Conservation (phyloP, 2,329 filamentous ascomycete genomes). For the Monosporascus sp. region DNA sequence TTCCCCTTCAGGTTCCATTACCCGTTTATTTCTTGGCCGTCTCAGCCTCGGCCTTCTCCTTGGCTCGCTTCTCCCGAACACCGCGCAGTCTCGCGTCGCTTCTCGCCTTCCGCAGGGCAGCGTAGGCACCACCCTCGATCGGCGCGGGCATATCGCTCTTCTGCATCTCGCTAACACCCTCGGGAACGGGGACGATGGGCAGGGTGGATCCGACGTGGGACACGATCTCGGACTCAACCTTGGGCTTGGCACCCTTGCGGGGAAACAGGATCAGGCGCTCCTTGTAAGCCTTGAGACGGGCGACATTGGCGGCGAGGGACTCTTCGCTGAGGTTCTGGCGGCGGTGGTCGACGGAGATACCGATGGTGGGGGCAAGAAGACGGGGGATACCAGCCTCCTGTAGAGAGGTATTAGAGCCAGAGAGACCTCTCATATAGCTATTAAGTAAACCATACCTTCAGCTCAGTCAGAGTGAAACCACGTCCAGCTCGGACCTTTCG, state of each 20-base stretch:
- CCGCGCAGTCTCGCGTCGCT: constrained; percentile 77
- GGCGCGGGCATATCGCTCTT: constrained; percentile 75
- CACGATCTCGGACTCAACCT: constrained; percentile 68
- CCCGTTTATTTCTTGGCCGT: constrained; percentile 75
- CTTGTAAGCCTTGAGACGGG: constrained; percentile 97
- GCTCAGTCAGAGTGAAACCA: constrained; percentile 95
- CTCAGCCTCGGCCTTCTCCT: constrained; percentile 81
- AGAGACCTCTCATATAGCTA: neutral
- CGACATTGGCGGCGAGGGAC: constrained; percentile 89
- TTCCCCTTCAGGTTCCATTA: constrained; percentile 20
- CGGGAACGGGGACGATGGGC: constrained; percentile 66
- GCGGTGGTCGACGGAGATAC: constrained; percentile 93
- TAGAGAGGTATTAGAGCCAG: constrained; percentile 29
- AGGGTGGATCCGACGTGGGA: constrained; percentile 54
- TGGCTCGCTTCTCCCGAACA: constrained; percentile 86
- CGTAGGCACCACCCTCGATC: constrained; percentile 79
- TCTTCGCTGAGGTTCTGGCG: constrained; percentile 97
- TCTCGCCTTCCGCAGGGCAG: constrained; percentile 77
- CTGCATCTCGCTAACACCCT: constrained; percentile 69
- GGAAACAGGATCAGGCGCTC: constrained; percentile 96
- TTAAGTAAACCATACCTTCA: constrained; percentile 71
- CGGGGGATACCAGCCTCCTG: constrained; percentile 94
- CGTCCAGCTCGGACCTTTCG: constrained; percentile 92
- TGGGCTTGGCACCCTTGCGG: constrained; percentile 87
- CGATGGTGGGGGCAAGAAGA: constrained; percentile 91